Evolutionary conservation across 2,329 filamentous ascomycete species (phyloP).

Genomic region (Aspergillus ochraceus): DNA sequence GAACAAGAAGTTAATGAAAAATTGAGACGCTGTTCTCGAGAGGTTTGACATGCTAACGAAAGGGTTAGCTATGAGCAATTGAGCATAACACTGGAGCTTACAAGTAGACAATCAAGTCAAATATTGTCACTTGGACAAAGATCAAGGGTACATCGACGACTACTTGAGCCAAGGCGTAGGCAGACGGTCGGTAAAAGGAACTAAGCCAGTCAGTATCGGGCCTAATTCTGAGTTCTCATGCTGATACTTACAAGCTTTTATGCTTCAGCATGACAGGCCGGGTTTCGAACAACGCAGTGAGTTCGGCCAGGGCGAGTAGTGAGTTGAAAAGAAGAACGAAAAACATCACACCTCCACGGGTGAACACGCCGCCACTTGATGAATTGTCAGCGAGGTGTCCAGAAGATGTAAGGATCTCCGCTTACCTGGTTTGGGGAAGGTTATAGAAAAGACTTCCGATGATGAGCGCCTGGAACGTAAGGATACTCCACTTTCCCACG

Average conservation of each 20-base stretch:
- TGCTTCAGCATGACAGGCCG: constrained; percentile 69
- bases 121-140: constrained; percentile 58
- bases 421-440: constrained; percentile 49
- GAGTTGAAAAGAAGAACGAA: constrained; percentile 64
- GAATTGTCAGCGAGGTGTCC: background rate
- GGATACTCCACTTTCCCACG: constrained; percentile 52
- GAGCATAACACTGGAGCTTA: constrained; percentile 16
- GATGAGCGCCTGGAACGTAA: constrained; percentile 48
- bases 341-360: constrained; percentile 62
- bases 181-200: constrained; percentile 65
- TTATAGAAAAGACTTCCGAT: constrained; percentile 55
- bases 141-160: constrained; percentile 60
- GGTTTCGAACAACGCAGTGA: constrained; percentile 60
- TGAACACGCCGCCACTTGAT: constrained; percentile 54
- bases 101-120: constrained; percentile 63
- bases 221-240: background rate
- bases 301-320: constrained; percentile 60
- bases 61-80: background rate
- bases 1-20: constrained; percentile 61
- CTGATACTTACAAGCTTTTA: constrained; percentile 57
- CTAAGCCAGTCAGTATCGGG: constrained; percentile 24
- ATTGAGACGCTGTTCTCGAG: constrained; percentile 58
- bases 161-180: constrained; percentile 60
- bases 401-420: background rate
- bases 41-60: constrained; percentile 53